Evolutionary conservation across 805 yeast species (phyloP).

Genomic region (Kodamaea jinghongensis): DNA sequence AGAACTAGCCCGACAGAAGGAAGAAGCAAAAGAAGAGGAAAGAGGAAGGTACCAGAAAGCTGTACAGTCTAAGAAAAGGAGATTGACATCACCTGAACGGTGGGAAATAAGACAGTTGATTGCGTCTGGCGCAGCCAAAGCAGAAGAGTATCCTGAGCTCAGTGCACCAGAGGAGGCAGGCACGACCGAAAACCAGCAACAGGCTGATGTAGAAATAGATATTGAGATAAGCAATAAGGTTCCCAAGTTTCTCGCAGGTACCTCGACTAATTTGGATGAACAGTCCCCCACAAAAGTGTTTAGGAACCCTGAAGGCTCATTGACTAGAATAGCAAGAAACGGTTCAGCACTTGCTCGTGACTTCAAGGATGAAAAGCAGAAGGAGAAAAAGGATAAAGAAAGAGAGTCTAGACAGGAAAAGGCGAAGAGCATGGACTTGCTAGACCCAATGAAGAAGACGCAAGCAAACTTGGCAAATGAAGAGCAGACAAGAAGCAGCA

Average conservation of each 20-base stretch:
- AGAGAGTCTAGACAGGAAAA: slow-evolving; percentile 28
- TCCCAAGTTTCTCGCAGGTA: slow-evolving; percentile 71
- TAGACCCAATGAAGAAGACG: slow-evolving; percentile 36
- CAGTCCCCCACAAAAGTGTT: slow-evolving; percentile 54
- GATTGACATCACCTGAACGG: slow-evolving; percentile 79
- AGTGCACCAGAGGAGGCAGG: slow-evolving; percentile 21
- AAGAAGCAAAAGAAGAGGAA: slow-evolving; percentile 16
- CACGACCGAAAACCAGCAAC: slow-evolving; percentile 18
- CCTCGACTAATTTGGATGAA: slow-evolving; percentile 36
- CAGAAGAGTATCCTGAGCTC: slow-evolving; percentile 68
- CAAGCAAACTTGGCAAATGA: slow-evolving; percentile 9
- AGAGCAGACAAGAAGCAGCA: slow-evolving; percentile 15
- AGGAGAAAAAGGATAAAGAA: slow-evolving; percentile 49
- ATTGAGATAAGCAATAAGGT: slow-evolving; percentile 67
- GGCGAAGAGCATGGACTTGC: slow-evolving; percentile 19
- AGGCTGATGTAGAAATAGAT: slow-evolving; percentile 53
- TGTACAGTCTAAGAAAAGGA: slow-evolving; percentile 26
- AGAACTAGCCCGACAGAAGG: slow-evolving; percentile 17
- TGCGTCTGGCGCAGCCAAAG: slow-evolving; percentile 70
- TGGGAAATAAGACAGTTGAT: slow-evolving; percentile 88
- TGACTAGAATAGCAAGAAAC: slow-evolving; percentile 68
- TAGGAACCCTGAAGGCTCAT: slow-evolving; percentile 74
- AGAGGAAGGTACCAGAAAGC: neutral
- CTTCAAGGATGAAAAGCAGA: slow-evolving; percentile 56
- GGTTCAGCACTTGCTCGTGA: slow-evolving; percentile 71